Evolutionary conservation across 2,329 filamentous ascomycete genomes (phyloP).

Genomic region (Penicillium occitanis): DNA sequence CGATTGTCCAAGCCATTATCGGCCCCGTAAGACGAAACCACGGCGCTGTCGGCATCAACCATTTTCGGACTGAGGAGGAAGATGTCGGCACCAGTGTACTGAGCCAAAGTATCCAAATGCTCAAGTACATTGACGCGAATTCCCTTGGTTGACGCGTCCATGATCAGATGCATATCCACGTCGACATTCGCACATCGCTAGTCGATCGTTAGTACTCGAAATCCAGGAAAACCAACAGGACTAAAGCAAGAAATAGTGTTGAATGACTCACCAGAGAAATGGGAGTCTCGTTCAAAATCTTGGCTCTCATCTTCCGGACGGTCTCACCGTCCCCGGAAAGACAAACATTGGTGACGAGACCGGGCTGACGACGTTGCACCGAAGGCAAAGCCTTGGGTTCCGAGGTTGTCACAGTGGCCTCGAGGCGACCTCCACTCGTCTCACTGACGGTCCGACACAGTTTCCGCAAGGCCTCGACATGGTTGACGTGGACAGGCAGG

Average conservation of each 20-base stretch:
- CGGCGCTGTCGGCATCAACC: slow-evolving; percentile 71
- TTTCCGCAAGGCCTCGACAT: slow-evolving; percentile 74
- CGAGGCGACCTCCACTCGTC: slow-evolving; percentile 65
- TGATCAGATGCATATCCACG: slow-evolving; percentile 85
- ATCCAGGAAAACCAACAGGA: not conserved
- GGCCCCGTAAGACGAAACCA: slow-evolving; percentile 71
- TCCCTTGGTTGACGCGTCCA: slow-evolving; percentile 67
- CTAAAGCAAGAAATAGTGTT: slow-evolving; percentile 22
- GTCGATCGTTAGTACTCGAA: not conserved
- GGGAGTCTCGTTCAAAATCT: slow-evolving; percentile 86
- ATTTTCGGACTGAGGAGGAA: slow-evolving; percentile 91
- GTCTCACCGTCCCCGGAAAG: slow-evolving; percentile 83
- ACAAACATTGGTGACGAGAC: slow-evolving; percentile 80
- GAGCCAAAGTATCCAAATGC: slow-evolving; percentile 82
- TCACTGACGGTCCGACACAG: slow-evolving; percentile 81
- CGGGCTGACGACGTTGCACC: slow-evolving; percentile 51
- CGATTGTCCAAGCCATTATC: slow-evolving; percentile 79
- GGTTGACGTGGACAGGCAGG: slow-evolving; percentile 86
- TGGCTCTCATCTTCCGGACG: slow-evolving; percentile 85
- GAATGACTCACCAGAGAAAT: slow-evolving; percentile 75
- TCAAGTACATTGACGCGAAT: slow-evolving; percentile 75
- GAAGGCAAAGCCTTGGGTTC: slow-evolving; percentile 66
- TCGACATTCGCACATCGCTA: slow-evolving; percentile 92
- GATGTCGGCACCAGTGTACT: slow-evolving; percentile 90
- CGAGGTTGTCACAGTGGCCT: slow-evolving; percentile 80